A percentile compares a stretch with the other conserved stretches of the same genome.
phyloP scores from a whole-genome alignment of 1,284 basidiomycete species.

The Hemileia vastatrix region DNA sequence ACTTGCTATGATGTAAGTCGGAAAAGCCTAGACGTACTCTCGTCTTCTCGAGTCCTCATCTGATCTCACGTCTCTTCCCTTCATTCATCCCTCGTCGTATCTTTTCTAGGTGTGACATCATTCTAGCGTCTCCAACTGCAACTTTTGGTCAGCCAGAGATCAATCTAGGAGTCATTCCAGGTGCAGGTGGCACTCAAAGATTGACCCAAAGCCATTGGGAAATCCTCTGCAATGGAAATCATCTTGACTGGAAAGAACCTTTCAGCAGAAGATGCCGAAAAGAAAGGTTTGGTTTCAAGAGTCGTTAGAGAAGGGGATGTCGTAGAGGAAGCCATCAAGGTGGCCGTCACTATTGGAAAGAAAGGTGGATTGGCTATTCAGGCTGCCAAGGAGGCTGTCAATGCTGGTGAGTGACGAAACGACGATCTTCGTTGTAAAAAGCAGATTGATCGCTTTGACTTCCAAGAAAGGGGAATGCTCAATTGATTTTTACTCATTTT shows the following conservation, averaged over 20 bases:
- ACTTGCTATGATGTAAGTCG: slow-evolving; percentile 70
- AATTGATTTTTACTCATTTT: not conserved
- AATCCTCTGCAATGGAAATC: slow-evolving; percentile 92
- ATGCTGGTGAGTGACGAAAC: slow-evolving; percentile 33
- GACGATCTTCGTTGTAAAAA: not conserved
- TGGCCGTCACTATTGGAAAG: slow-evolving; percentile 38
- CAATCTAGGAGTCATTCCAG: slow-evolving; percentile 91
- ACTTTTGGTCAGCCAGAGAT: slow-evolving; percentile 96
- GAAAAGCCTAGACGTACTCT: slow-evolving; percentile 32
- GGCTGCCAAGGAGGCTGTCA: slow-evolving; percentile 44
- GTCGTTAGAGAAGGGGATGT: slow-evolving; percentile 41
- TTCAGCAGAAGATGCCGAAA: slow-evolving; percentile 68
- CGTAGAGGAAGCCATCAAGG: slow-evolving; percentile 41
- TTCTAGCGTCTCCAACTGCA: slow-evolving; percentile 85
- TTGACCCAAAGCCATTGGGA: slow-evolving; percentile 75
- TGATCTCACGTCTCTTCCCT: not conserved
- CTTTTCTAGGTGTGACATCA: slow-evolving; percentile 63
- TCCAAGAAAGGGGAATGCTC: too few relatives aligned
- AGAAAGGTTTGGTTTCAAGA: slow-evolving; percentile 58
- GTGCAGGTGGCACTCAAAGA: slow-evolving; percentile 71
- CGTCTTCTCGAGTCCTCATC: not conserved
- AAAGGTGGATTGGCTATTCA: slow-evolving; percentile 42
- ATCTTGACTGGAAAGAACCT: slow-evolving; percentile 77
- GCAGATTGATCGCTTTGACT: too few relatives aligned
- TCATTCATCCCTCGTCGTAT: not conserved